Base-by-base conservation (phyloP, 176 grass and related monocot genomes). In the Poa pratensis region DNA sequence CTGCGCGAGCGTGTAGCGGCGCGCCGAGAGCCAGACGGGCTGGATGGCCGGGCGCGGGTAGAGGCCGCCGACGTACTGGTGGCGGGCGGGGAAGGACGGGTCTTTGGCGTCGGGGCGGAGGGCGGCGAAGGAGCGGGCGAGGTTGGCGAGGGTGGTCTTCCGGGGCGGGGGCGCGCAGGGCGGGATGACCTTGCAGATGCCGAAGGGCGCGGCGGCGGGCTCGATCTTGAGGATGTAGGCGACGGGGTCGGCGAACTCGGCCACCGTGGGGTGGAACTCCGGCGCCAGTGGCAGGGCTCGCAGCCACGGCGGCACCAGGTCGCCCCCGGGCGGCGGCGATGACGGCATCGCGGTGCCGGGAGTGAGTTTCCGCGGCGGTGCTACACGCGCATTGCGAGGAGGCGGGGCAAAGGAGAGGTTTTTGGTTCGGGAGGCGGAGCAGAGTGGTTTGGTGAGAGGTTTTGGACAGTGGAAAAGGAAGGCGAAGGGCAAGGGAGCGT, bases 41-140 rank as follows among this genome's bases (percentile, higher is more conserved):
- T 93, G 93, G 76, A 93, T 57, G 1, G 82, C 90, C 0, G 93
- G 90, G 51, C 86, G 88, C 30, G 90, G 65, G 32, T 88, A 80
- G 90, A 86, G 90, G 86, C 85, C 80, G 5, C 95, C 91, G 19
- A 97, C 40, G 81, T 97, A 87, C 90, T 97, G 95, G 79, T 93
- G 95, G 17, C 91, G 86, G 40, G 91, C 84, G 59, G 96, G 85
- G 93, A 99, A 99, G 23, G 91, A 80, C 48, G 93, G 90, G 7
- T 78, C 0, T 7, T 76, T 5, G 40, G 79, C 65, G 60, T 76
- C 2, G 37, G 77, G 28, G 58, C 83, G 78, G 37, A 90, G 89
- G 46, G 91, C 90, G 65, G 94, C 73, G 93, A 99, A 96, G 84
- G 96, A 96, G 88, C 96, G 93, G 61, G 93, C 86, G 74, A 99